Base-by-base conservation (phyloP, 2,329 filamentous ascomycete species). In the Penicillium sp. region DNA sequence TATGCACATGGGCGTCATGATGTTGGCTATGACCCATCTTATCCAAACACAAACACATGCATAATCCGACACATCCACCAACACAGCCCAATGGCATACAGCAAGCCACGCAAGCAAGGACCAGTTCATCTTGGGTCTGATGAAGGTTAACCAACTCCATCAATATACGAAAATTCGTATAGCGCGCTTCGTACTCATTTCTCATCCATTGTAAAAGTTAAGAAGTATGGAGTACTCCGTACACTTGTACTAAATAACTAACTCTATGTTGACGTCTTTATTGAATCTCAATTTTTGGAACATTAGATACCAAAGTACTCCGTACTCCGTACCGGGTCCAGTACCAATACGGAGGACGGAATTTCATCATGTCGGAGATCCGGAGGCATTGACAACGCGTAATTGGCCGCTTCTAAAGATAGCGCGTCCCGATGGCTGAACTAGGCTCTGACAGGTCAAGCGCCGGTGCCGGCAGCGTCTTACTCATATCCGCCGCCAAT, bases 351-450 rank as follows among this genome's bases (percentile, higher is more conserved):
- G 9, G 16, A 34, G 39, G n/a, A 27, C 21, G 51, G 40, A n/a
- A 49, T 55, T 54, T 36, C 40, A 60, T 59, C 50, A 48, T 54
- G 50, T 59, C 42, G 34, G 50, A 49, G 49, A n/a, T 40, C 56
- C 47, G 42, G 29, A 51, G 41, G 41, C 53, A 45, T 61, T 49
- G 38, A 45, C 54, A 41, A 18, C 14, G 43, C n/a, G 41, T 53
- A 18, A 64, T 64, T 64, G 57, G 60, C 43, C 36, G 46, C 55
- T 60, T 58, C 65, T 67, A 68, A 67, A 66, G 53, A 66, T 68
- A 68, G 66, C 43, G 49, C 34, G 47, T 48, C 54, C 56, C 58
- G 45, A 34, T 31, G 44, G 46, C 47, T 50, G 29, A 45, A 41
- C 45, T 52, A 53, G 55, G 56, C 51, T 50, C 32, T 58, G 49